Evolutionary conservation across 2,329 filamentous ascomycete genomes (phyloP).

Genomic region (Lasiodiplodia sp.): DNA sequence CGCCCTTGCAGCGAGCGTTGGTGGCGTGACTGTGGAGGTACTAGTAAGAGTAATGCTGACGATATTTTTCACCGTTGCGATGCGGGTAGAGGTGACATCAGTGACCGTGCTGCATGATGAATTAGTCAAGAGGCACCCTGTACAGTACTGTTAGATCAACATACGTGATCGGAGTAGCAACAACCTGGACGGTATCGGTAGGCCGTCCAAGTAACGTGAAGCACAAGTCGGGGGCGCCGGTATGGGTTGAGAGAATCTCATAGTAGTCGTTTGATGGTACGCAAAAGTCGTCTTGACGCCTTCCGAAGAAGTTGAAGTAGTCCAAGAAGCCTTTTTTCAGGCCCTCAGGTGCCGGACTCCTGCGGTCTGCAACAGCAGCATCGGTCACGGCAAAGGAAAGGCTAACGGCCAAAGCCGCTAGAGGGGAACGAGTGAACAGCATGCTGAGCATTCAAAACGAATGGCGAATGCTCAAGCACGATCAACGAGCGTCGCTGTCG

Average conservation of each 20-base stretch:
- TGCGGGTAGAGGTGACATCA: constrained; percentile 34
- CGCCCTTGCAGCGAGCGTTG: constrained; percentile 6
- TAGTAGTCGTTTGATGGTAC: constrained; percentile 29
- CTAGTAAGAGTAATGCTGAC: constrained; percentile 36
- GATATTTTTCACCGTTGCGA: constrained; percentile 35
- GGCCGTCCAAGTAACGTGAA: constrained; percentile 35
- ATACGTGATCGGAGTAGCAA: constrained; percentile 40
- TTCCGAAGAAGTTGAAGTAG: constrained; percentile 23
- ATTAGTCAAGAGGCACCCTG: constrained; percentile 26
- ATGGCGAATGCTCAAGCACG: constrained; percentile 32
- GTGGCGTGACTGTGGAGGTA: constrained; percentile 36
- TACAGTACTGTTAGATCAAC: not conserved
- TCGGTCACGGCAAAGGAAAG: constrained; percentile 40
- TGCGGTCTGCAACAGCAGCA: constrained; percentile 21
- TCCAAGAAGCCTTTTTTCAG: constrained; percentile 11
- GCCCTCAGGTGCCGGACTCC: constrained; percentile 5
- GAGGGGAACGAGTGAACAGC: constrained; percentile 42
- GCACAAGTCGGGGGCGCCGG: constrained; percentile 10
- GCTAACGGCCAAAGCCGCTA: constrained; percentile 40
- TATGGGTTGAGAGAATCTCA: constrained; percentile 17
- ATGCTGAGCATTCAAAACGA: constrained; percentile 45
- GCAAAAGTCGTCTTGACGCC: constrained; percentile 22
- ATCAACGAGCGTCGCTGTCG: constrained; percentile 23
- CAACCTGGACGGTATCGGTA: constrained; percentile 36
- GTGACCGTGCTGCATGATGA: constrained; percentile 32